These are phyloP conservation scores for Yarrowia deformans DNA, from an alignment of 805 yeast genomes.

Conservation along the genomic window DNA sequence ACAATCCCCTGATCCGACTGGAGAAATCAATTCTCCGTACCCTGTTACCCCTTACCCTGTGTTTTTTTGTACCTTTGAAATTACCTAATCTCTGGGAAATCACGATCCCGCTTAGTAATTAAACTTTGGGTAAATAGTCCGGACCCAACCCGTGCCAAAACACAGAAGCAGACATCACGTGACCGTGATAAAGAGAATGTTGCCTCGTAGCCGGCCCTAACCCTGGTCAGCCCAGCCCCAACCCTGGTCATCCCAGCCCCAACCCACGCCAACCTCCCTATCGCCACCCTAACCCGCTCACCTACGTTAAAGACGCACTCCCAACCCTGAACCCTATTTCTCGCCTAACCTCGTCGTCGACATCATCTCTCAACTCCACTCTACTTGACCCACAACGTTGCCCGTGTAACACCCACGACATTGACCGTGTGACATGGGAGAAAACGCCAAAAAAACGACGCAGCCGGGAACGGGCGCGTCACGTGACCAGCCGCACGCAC, in stretches of 20 bases:
- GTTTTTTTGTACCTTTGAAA: too few species aligned
- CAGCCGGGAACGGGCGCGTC: neutral
- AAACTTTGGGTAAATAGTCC: too few species aligned
- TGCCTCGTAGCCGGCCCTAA: too few species aligned
- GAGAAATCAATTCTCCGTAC: too few species aligned
- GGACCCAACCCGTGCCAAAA: too few species aligned
- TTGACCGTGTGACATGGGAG: slow-evolving; percentile 3
- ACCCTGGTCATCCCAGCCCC: neutral
- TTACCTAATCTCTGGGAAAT: too few species aligned
- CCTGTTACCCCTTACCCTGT: too few species aligned
- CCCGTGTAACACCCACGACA: slow-evolving; percentile 3
- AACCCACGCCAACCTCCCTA: too few species aligned
- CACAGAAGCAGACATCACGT: too few species aligned
- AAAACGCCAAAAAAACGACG: neutral
- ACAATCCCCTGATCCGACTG: too few species aligned
- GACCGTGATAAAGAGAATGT: too few species aligned
- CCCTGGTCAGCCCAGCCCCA: neutral
- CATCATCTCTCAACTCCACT: neutral
- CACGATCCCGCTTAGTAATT: too few species aligned
- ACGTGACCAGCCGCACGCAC: neutral
- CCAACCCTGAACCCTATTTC: slow-evolving; percentile 17
- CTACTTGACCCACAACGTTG: neutral
- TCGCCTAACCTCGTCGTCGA: slow-evolving; percentile 26
- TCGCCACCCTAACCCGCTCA: neutral
- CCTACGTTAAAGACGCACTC: slow-evolving; percentile 9